These are phyloP conservation scores for Carex myosuroides DNA, from an alignment of 176 grass and related monocot genomes.

Conservation along the genomic window DNA sequence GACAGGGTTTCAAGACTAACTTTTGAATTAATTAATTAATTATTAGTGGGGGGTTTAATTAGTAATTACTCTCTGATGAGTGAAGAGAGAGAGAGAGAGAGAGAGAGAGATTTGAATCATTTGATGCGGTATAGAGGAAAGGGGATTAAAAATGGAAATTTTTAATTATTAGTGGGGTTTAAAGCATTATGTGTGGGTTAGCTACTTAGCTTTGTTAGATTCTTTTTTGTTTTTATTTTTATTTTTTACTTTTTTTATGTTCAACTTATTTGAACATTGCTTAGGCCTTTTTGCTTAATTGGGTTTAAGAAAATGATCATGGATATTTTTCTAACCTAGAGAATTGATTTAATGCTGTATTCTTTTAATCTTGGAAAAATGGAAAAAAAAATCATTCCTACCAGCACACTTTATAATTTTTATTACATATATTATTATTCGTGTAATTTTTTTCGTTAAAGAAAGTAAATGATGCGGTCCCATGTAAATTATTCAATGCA, in stretches of 20 bases:
- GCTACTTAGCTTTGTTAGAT: slow-evolving; percentile 18
- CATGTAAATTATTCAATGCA: neutral
- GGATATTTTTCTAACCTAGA: slow-evolving; percentile 15
- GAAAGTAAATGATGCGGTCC: neutral
- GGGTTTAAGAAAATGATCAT: neutral
- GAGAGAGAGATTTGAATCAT: too few species aligned
- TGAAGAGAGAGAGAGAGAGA: slow-evolving; percentile 1
- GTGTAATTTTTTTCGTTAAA: neutral
- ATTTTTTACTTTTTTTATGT: neutral
- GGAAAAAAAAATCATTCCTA: neutral
- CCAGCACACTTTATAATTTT: neutral
- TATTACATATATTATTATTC: neutral
- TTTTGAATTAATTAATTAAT: neutral
- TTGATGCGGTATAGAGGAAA: slow-evolving; percentile 24
- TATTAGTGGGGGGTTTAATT: neutral
- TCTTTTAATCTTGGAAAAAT: slow-evolving; percentile 1
- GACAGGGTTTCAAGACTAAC: slow-evolving; percentile 87
- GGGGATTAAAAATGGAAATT: neutral
- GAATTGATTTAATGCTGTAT: slow-evolving; percentile 3
- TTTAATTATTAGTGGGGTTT: too few species aligned
- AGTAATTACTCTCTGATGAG: neutral
- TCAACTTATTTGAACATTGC: neutral
- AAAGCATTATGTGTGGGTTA: slow-evolving; percentile 1
- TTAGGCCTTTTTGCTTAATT: neutral
- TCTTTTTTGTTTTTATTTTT: slow-evolving; percentile 3